Percentiles rank a stretch among this genome's conserved stretches.
Conservation (phyloP, 805 yeast genomes). For the Candida glaebosa region DNA sequence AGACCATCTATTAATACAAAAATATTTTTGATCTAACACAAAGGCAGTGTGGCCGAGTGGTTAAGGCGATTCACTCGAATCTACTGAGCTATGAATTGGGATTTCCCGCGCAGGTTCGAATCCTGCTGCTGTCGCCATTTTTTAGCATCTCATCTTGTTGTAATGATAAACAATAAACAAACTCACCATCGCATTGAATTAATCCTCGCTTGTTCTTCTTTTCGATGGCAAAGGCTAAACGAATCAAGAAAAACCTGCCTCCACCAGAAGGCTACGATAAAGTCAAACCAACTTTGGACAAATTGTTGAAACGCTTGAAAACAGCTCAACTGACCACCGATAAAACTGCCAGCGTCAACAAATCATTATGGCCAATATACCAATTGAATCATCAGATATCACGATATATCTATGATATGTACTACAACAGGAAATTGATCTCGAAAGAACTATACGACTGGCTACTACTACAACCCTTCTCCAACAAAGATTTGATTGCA, state of each 20-base stretch:
- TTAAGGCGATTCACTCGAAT: slow-evolving; percentile 43
- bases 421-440: slow-evolving; percentile 67
- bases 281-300: slow-evolving; percentile 61
- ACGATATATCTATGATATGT: slow-evolving; percentile 69
- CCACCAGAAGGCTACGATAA: slow-evolving; percentile 77
- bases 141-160: slow-evolving; percentile 17
- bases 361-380: slow-evolving; percentile 66
- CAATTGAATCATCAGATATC: slow-evolving; percentile 72
- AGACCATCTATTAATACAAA: too few relatives aligned
- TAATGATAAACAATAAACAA: too few relatives aligned
- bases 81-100: slow-evolving; percentile 32
- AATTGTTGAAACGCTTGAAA: slow-evolving; percentile 57
- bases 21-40: too few relatives aligned
- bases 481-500: slow-evolving; percentile 70
- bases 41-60: slow-evolving; percentile 42
- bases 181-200: too few relatives aligned
- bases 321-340: slow-evolving; percentile 34
- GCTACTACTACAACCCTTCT: slow-evolving; percentile 63
- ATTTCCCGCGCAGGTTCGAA: slow-evolving; percentile 46
- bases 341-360: slow-evolving; percentile 49
- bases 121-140: slow-evolving; percentile 42
- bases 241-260: slow-evolving; percentile 39
- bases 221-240: slow-evolving; percentile 44
- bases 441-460: slow-evolving; percentile 68
- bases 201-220: neutral